phyloP scores from a whole-genome alignment of 2,329 filamentous ascomycete species.

The Westerdykella sp. region DNA sequence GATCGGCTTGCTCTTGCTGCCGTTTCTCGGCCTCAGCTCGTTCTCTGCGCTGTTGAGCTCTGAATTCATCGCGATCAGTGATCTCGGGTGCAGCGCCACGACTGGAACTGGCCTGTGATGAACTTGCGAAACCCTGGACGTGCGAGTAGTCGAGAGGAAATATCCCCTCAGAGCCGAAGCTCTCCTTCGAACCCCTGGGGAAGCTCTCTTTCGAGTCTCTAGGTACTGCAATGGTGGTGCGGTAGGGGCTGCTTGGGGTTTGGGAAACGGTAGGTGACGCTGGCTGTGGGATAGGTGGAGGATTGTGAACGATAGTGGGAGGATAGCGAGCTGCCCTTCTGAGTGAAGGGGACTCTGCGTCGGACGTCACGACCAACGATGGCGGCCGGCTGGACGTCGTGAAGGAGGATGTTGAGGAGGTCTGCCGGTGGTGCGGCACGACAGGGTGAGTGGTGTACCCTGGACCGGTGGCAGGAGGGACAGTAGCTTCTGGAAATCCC shows the following conservation, averaged over 20 bases:
- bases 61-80: constrained; percentile 16
- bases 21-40: constrained; percentile 13
- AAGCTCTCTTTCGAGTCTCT: constrained; percentile 7
- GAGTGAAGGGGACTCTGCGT: constrained; percentile 23
- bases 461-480: constrained; percentile 12
- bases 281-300: constrained; percentile 8
- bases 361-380: constrained; percentile 26
- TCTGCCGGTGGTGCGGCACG: constrained; percentile 19
- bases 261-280: constrained; percentile 12
- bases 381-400: constrained; percentile 22
- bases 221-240: constrained; percentile 16
- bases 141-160: constrained; percentile 20
- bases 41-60: constrained; percentile 15
- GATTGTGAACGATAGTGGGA: constrained; percentile 26
- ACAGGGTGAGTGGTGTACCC: constrained; percentile 16
- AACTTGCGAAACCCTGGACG: constrained; percentile 11
- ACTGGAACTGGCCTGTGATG: constrained; percentile 16
- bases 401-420: constrained; percentile 25
- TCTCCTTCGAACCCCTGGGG: constrained; percentile 12
- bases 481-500: constrained; percentile 25
- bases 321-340: constrained; percentile 17
- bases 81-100: constrained; percentile 15
- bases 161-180: constrained; percentile 7
- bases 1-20: constrained; percentile 22
- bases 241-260: constrained; percentile 11